Percentiles rank a stretch among this genome's conserved stretches.
Evolutionary conservation across 2,329 filamentous ascomycete genomes (phyloP).

Genomic region (Epicoccum sorghinum): DNA sequence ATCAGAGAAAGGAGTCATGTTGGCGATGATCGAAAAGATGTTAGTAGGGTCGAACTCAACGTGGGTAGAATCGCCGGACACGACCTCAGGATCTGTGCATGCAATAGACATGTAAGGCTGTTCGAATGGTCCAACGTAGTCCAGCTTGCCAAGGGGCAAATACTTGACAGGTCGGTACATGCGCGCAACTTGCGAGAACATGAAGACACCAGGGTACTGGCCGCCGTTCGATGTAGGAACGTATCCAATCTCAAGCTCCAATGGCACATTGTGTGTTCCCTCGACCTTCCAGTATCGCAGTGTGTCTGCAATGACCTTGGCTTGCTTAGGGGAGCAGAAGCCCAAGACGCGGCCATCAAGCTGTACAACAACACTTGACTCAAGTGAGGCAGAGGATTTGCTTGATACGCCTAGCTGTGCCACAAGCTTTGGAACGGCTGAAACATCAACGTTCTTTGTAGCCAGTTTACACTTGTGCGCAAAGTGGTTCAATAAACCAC

Average conservation of each 20-base stretch:
- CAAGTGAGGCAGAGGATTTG: conserved; percentile 76
- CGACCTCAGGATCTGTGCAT: conserved; percentile 83
- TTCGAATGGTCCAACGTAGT: conserved; percentile 91
- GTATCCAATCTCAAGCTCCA: conserved; percentile 88
- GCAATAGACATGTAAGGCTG: conserved; percentile 99
- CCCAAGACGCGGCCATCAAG: conserved; percentile 89
- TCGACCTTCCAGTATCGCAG: conserved; percentile 96
- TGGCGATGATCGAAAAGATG: conserved; percentile 95
- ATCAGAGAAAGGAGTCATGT: conserved; percentile 98
- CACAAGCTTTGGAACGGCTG: conserved; percentile 74
- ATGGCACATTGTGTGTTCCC: conserved; percentile 77
- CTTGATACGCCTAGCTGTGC: conserved; percentile 79
- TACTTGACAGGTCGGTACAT: conserved; percentile 95
- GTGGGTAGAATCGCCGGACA: conserved; percentile 88
- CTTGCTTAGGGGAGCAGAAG: conserved; percentile 86
- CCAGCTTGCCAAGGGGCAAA: conserved; percentile 80
- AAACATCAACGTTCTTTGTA: conserved; percentile 75
- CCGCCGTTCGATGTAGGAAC: conserved; percentile 86
- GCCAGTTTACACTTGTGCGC: conserved; percentile 93
- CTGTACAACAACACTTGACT: conserved; percentile 87
- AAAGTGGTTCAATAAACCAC: conserved; percentile 92
- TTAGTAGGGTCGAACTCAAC: conserved; percentile 95
- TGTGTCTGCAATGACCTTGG: conserved; percentile 80
- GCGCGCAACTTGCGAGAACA: conserved; percentile 81
- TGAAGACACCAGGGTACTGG: conserved; percentile 95